Evolutionary conservation across 805 yeast genomes (phyloP).

Genomic region (Candida ponderosae): DNA sequence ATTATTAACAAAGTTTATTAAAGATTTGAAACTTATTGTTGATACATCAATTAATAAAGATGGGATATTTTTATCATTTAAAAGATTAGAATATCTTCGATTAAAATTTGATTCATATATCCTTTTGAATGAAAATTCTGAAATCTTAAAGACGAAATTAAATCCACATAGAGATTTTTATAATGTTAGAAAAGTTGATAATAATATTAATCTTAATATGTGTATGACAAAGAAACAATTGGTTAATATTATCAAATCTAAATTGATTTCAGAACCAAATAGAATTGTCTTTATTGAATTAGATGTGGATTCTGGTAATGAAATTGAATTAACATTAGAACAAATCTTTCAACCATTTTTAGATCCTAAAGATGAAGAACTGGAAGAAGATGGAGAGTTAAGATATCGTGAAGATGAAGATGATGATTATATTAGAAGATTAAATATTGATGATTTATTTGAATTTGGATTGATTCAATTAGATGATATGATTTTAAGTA

Average conservation of each 20-base stretch:
- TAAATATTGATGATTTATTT: conserved; percentile 21
- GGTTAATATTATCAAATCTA: conserved; percentile 29
- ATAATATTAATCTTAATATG: conserved; percentile 95
- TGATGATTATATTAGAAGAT: conserved; percentile 8
- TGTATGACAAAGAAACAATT: conserved; percentile 95
- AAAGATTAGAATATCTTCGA: conserved; percentile 22
- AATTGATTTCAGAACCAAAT: conserved; percentile 26
- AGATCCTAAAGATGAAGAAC: conserved; percentile 11
- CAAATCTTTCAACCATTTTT: conserved; percentile 13
- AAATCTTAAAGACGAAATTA: conserved; percentile 25
- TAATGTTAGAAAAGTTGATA: conserved; percentile 39
- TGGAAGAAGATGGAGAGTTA: too few species aligned
- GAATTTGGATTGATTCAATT: conserved; percentile 21
- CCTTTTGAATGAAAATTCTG: conserved; percentile 25
- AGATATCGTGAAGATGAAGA: conserved; percentile 22
- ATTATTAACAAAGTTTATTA: conserved; percentile 24
- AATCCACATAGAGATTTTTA: conserved; percentile 36
- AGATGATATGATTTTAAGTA: conserved; percentile 17
- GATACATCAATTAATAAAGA: conserved; percentile 7
- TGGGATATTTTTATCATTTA: conserved; percentile 12
- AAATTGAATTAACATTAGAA: conserved; percentile 12
- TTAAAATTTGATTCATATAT: conserved; percentile 28
- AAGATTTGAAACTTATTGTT: conserved; percentile 21
- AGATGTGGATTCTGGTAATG: conserved; percentile 6
- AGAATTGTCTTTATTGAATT: conserved; percentile 23